Percentiles rank a stretch among this genome's conserved stretches.
Conservation (phyloP, 1,139 yeast species). For the Yamadazyma jaroonii region DNA sequence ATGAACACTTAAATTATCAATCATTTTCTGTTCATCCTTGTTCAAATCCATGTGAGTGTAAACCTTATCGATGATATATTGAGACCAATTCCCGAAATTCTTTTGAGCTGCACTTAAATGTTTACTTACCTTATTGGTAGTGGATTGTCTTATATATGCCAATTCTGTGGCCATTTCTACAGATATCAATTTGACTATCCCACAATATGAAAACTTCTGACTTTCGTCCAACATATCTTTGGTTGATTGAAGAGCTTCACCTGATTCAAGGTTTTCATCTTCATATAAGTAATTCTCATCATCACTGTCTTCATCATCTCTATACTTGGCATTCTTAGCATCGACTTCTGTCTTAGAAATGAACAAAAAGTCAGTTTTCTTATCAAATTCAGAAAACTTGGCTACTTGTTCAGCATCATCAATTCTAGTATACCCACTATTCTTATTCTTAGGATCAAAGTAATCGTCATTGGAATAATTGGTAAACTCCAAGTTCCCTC, state of each 20-base stretch:
- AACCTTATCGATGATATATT: conserved; percentile 64
- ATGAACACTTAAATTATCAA: conserved; percentile 80
- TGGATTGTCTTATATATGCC: conserved; percentile 56
- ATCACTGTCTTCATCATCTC: conserved; percentile 21
- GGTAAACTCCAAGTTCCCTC: conserved; percentile 46
- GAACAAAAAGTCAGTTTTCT: conserved; percentile 81
- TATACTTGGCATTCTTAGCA: conserved; percentile 15
- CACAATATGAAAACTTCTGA: conserved; percentile 91
- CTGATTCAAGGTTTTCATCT: conserved; percentile 46
- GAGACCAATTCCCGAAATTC: conserved; percentile 84
- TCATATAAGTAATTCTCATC: conserved; percentile 18
- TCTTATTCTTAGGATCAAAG: conserved; percentile 20
- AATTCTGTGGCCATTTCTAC: conserved; percentile 81
- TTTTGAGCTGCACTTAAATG: conserved; percentile 70
- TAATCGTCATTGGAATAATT: conserved; percentile 19
- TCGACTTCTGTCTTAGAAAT: conserved; percentile 15
- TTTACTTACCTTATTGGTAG: conserved; percentile 53
- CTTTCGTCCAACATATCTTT: conserved; percentile 77
- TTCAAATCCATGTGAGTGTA: conserved; percentile 78
- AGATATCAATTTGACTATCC: conserved; percentile 70
- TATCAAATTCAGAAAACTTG: conserved; percentile 69
- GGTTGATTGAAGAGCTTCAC: conserved; percentile 73
- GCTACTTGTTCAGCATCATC: conserved; percentile 87
- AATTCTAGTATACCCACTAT: conserved; percentile 80
- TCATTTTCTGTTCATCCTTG: conserved; percentile 79